Percentiles rank a stretch among this genome's conserved stretches.
phyloP scores from a whole-genome alignment of 2,329 filamentous ascomycete genomes.

The Exophiala phaeomuriformis region DNA sequence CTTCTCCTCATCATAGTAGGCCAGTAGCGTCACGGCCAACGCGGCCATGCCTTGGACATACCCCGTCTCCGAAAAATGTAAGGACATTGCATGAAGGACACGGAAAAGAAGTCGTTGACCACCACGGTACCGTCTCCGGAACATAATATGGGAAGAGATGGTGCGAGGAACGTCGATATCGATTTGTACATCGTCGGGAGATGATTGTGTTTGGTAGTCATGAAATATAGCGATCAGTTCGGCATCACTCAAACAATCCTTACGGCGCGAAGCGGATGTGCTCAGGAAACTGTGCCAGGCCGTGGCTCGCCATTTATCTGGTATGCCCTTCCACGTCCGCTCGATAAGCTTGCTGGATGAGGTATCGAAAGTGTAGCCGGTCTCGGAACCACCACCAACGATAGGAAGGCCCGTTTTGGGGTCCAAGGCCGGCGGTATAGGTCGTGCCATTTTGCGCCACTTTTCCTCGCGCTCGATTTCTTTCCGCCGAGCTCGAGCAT shows the following conservation, averaged over 20 bases:
- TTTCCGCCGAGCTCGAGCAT: constrained; percentile 36
- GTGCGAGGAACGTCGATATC: constrained; percentile 94
- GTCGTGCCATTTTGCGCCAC: constrained; percentile 60
- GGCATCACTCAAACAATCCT: constrained; percentile 58
- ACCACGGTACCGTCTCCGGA: constrained; percentile 80
- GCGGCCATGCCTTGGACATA: constrained; percentile 99
- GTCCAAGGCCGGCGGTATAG: constrained; percentile 38
- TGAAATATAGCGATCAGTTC: constrained; percentile 66
- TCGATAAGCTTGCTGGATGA: constrained; percentile 78
- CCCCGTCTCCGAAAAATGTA: constrained; percentile 84
- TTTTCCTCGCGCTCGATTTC: constrained; percentile 58
- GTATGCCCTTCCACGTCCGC: constrained; percentile 95
- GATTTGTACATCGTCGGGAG: constrained; percentile 90
- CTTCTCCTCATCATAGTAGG: constrained; percentile 93
- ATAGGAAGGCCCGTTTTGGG: constrained; percentile 15
- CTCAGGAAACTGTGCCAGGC: constrained; percentile 93
- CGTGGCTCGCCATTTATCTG: constrained; percentile 84
- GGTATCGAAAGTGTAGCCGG: constrained; percentile 68
- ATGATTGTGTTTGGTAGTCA: constrained; percentile 63
- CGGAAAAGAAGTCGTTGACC: constrained; percentile 88
- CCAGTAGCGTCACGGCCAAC: constrained; percentile 81
- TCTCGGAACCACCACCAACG: constrained; percentile 41
- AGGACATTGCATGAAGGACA: constrained; percentile 80
- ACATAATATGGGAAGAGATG: constrained; percentile 96
- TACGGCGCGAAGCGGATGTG: constrained; percentile 61